These are phyloP conservation scores for Penicillium cataractarum DNA, from an alignment of 495 filamentous ascomycete species.

Conservation along the genomic window DNA sequence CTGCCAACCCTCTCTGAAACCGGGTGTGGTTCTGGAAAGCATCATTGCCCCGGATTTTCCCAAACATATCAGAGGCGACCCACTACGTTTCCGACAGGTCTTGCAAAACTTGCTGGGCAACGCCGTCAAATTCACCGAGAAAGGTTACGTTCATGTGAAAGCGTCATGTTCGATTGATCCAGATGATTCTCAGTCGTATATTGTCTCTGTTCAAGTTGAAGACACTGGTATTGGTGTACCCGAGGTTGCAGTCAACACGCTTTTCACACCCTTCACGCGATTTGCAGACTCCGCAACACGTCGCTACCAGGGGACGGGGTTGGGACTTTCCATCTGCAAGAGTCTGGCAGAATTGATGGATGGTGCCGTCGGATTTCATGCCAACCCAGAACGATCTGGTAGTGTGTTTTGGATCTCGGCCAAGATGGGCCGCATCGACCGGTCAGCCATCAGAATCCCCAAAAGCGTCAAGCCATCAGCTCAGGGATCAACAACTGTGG, in stretches of 20 bases:
- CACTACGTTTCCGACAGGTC: slow-evolving; percentile 78
- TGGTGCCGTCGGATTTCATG: slow-evolving; percentile 65
- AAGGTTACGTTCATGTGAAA: slow-evolving; percentile 64
- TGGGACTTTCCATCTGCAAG: slow-evolving; percentile 82
- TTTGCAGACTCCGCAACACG: slow-evolving; percentile 78
- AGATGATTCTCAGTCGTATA: slow-evolving; percentile 43
- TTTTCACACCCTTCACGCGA: slow-evolving; percentile 88
- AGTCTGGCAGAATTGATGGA: slow-evolving; percentile 82
- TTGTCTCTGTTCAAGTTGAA: slow-evolving; percentile 59
- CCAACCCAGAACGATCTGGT: slow-evolving; percentile 55
- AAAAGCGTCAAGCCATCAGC: not conserved
- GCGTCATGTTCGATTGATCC: slow-evolving; percentile 55
- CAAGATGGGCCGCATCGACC: slow-evolving; percentile 49
- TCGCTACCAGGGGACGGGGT: slow-evolving; percentile 78
- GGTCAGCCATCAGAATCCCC: not conserved
- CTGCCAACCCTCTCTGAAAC: slow-evolving; percentile 57
- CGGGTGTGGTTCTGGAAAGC: slow-evolving; percentile 58
- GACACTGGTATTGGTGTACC: slow-evolving; percentile 88
- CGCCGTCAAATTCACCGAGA: slow-evolving; percentile 83
- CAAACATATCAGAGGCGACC: slow-evolving; percentile 61
- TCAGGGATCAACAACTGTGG: not conserved
- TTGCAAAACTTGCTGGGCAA: slow-evolving; percentile 87
- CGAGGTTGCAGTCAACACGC: slow-evolving; percentile 66
- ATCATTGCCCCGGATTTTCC: slow-evolving; percentile 53
- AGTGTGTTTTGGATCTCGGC: slow-evolving; percentile 65